Conservation (phyloP, 495 filamentous ascomycete genomes). For the Lasiosphaeria miniovina region DNA sequence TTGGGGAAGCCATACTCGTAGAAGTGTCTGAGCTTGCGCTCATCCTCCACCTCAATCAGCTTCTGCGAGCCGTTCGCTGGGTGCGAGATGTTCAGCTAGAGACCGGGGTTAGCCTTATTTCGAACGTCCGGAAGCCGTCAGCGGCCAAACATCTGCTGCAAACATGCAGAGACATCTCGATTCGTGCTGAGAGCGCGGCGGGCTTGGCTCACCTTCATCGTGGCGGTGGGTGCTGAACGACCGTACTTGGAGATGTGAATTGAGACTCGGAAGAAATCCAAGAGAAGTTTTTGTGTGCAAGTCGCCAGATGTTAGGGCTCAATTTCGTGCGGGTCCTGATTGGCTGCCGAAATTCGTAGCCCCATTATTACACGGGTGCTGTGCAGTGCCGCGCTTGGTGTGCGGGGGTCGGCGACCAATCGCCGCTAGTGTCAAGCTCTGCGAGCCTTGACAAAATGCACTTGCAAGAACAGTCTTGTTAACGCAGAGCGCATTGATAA, state of each 20-base stretch:
- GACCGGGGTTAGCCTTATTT: slow-evolving; percentile 20
- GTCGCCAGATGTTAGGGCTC: slow-evolving; percentile 29
- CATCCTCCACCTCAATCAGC: slow-evolving; percentile 97
- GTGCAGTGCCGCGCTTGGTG: background rate
- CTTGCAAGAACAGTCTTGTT: too few relatives aligned
- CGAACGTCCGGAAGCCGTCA: background rate
- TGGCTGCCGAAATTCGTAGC: slow-evolving; percentile 4
- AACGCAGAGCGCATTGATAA: too few relatives aligned
- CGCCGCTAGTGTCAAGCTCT: too few relatives aligned
- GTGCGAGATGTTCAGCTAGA: slow-evolving; percentile 92
- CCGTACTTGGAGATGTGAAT: slow-evolving; percentile 30
- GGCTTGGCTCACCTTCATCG: slow-evolving; percentile 34
- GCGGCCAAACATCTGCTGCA: background rate
- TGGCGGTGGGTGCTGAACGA: slow-evolving; percentile 36
- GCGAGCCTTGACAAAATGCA: too few relatives aligned
- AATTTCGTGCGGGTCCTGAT: slow-evolving; percentile 21
- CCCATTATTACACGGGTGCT: background rate
- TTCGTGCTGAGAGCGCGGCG: background rate
- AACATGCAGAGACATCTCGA: background rate
- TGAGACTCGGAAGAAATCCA: slow-evolving; percentile 26
- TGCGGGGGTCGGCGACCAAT: too few relatives aligned
- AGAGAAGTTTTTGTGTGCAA: slow-evolving; percentile 37
- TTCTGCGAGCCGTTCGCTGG: slow-evolving; percentile 99
- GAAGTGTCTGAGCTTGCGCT: slow-evolving; percentile 68
- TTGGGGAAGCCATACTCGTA: slow-evolving; percentile 48